phyloP scores from a whole-genome alignment of 345 rosid genomes.

The Gossypium australe region DNA sequence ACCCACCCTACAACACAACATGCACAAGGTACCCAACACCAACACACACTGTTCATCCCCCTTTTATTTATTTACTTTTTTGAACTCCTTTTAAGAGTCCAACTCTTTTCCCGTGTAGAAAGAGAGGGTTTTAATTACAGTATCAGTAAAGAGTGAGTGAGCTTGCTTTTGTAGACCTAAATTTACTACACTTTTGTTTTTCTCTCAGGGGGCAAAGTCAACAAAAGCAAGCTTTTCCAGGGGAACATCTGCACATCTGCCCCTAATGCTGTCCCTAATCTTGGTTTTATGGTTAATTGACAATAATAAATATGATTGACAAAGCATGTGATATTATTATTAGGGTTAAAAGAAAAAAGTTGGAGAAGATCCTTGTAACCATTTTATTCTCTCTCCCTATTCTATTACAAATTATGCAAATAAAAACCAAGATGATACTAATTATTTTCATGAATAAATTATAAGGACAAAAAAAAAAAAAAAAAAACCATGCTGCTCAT shows the following conservation, averaged over 20 bases:
- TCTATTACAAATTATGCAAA: too few species aligned
- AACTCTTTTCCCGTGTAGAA: slow-evolving; percentile 8
- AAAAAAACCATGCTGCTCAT: too few species aligned
- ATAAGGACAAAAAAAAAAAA: too few species aligned
- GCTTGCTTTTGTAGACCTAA: not conserved
- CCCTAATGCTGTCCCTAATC: not conserved
- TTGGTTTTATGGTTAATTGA: too few species aligned
- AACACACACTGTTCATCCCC: not conserved
- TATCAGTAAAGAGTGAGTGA: slow-evolving; percentile 9
- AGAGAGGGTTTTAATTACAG: slow-evolving; percentile 13
- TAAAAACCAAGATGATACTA: too few species aligned
- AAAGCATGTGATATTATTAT: too few species aligned
- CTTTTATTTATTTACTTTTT: not conserved
- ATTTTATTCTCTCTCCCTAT: too few species aligned
- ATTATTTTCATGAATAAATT: too few species aligned
- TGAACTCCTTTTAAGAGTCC: slow-evolving; percentile 20
- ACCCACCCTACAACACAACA: slow-evolving; percentile 11
- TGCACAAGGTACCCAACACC: slow-evolving; percentile 15
- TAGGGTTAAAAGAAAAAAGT: too few species aligned
- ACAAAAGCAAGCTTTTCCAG: slow-evolving; percentile 11
- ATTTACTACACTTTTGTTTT: slow-evolving; percentile 15
- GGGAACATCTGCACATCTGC: not conserved
- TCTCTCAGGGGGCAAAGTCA: slow-evolving; percentile 20
- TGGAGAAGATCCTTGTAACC: too few species aligned
- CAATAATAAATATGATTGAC: too few species aligned